Evolutionary conservation across 306 rosid species (phyloP), one percentile per base, ranked within the genome.

Genomic region (Casuarina glauca): DNA sequence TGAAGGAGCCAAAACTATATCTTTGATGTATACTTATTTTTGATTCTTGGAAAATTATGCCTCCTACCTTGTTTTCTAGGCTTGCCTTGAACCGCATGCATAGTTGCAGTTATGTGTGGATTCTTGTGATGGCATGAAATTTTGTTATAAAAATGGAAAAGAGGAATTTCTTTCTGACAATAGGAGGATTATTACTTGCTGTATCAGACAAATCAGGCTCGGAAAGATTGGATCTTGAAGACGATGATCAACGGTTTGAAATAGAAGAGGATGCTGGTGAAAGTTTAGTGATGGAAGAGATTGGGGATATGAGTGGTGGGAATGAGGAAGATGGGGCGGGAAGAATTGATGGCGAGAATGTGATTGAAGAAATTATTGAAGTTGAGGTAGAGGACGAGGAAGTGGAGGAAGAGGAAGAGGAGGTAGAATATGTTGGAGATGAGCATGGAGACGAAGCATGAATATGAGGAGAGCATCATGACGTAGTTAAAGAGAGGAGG

Each of bases 401-500:
- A 15, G 71, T 41, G 11, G 48, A 13, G 48, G 71, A 67, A 32
- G 71, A 67, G 3, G 49, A 67, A 32, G 71, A 67, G 9, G 35
- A 66, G 48, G 71, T 66, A 49, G 71, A 67, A 0, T 10, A 67
- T 67, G 71, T 67, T 67, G 32, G 50, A 43, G 49, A 67, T 17
- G 70, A 39, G 48, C 70, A 6, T 41, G 71, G 8, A n/a, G 69
- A 61, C 10, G 70, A 66, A 42, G 41, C 36, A 26, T 38, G 70
- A 66, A 3, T 67, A 67, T 42, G 51, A 42, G 71, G 35, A 67
- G 71, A 67, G 71, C 71, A 67, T 43, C 71, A 67, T 42, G 15
- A 67, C n/a, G 49, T 67, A 50, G 71, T 67, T 67, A 67, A 67
- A 3, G 71, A 67, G 71, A 67, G 71, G 50, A 67, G 71, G 50